Evolutionary conservation across 257 asterid species (phyloP), one percentile per base, ranked within the genome.

Genomic region (Nicotiana sylvestris): DNA sequence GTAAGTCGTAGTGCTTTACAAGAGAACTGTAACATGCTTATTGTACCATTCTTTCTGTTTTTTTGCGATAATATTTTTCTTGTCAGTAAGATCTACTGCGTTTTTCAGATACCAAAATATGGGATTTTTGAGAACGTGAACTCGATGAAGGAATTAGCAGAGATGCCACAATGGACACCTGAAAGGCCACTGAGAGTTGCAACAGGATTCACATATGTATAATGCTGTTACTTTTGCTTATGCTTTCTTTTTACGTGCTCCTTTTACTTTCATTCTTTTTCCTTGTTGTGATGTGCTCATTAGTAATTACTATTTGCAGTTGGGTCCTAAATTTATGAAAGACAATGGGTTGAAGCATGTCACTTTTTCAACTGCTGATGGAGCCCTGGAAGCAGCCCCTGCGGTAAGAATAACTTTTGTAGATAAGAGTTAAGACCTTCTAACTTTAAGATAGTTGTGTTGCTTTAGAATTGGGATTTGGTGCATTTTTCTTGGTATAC

Each of bases 321-420:
- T 93, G 92, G 99, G 91, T 85, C 96, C 97, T 62, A 96, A 92
- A 85, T 96, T 96, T 86, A 88, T 96, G 98, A 88, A 87, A 80
- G 98, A 93, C 18, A 91, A 90, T 80, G 98, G 99, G 70, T 79
- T 96, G 84, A 90, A 85, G 79, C 86, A 94, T 78, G 98, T 92
- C 72, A 85, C 88, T 1, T 96, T 95, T 88, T 96, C 99, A 89
- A 91, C 96, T 83, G 99, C 99, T 80, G 98, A 96, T 85, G 99
- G 99, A 83, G 99, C 99, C 85, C 89, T 94, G 77, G 99, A 96
- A 88, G 98, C 99, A 81, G 99, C 99, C 86, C 98, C 99, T 57
- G 80, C 80, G 62, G 80, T 53, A 53, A 53, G 58, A 53, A 53
- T 53, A 13, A 53, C 18, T 53, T 53, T 4, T 13, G 6, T 53